Evolutionary conservation across 2,329 filamentous ascomycete species (phyloP).

Genomic region (Passalora sequoiae): DNA sequence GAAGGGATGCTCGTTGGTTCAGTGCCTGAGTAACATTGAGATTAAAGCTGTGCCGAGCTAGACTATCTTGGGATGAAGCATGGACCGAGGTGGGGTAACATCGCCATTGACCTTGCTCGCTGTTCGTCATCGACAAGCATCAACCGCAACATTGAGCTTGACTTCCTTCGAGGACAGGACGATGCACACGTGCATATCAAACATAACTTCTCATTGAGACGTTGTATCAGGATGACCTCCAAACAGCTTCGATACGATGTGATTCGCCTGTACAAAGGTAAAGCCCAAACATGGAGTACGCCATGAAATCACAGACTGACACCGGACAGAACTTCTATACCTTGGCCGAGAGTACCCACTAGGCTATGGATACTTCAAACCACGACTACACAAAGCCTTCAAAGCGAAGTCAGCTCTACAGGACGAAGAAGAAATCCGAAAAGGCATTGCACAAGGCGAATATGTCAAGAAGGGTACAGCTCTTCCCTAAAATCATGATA

Average conservation of each 20-base stretch:
- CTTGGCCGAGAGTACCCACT: slow-evolving; percentile 82
- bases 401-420: slow-evolving; percentile 64
- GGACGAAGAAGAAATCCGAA: slow-evolving; percentile 69
- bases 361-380: slow-evolving; percentile 76
- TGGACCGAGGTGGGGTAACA: background rate
- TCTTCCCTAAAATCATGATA: background rate
- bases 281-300: background rate
- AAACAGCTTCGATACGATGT: slow-evolving; percentile 65
- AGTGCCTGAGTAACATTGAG: too few species aligned
- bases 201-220: background rate
- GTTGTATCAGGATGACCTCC: slow-evolving; percentile 11
- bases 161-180: too few species aligned
- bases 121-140: background rate
- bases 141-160: background rate
- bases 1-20: too few species aligned
- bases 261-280: slow-evolving; percentile 84
- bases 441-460: slow-evolving; percentile 70
- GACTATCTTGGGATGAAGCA: too few species aligned
- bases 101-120: background rate
- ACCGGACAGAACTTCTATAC: slow-evolving; percentile 66
- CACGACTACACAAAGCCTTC: slow-evolving; percentile 80
- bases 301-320: background rate
- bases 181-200: background rate
- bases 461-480: slow-evolving; percentile 87
- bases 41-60: too few species aligned